Evolutionary conservation across 441 rosid species (phyloP).

Genomic region (Erysimum pusillum): DNA sequence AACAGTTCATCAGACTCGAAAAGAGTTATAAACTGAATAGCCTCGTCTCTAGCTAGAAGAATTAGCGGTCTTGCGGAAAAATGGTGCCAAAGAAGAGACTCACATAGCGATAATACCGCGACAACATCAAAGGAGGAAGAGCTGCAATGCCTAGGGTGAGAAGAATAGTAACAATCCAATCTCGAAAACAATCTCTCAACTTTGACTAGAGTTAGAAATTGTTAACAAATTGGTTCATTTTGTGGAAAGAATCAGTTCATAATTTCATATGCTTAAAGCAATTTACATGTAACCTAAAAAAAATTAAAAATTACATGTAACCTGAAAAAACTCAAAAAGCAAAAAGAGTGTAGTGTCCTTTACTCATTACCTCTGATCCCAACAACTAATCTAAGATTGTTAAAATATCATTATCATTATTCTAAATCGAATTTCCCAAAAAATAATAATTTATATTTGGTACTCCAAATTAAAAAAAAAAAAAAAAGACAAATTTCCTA

Average conservation of each 20-base stretch:
- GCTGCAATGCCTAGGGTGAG: no score
- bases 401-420: slow-evolving; percentile 3
- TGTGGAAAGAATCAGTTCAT: not conserved
- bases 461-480: not conserved
- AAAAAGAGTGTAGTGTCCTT: not conserved
- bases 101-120: no score
- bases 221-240: not conserved
- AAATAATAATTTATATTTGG: not conserved
- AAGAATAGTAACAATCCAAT: no score
- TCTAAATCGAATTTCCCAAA: not conserved
- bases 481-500: no score
- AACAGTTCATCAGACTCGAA: no score
- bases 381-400: not conserved
- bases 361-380: not conserved
- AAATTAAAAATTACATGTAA: not conserved
- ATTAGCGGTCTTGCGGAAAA: no score
- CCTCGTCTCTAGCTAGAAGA: no score
- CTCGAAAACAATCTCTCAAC: no score
- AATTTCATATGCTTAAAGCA: not conserved
- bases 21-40: no score
- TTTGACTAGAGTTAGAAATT: no score
- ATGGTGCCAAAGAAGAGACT: no score
- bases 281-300: not conserved
- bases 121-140: no score
- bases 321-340: not conserved